These are phyloP conservation scores for Tetrahymena thermophila DNA, from an alignment of 73 alveolate genomes.

Conservation along the genomic window DNA sequence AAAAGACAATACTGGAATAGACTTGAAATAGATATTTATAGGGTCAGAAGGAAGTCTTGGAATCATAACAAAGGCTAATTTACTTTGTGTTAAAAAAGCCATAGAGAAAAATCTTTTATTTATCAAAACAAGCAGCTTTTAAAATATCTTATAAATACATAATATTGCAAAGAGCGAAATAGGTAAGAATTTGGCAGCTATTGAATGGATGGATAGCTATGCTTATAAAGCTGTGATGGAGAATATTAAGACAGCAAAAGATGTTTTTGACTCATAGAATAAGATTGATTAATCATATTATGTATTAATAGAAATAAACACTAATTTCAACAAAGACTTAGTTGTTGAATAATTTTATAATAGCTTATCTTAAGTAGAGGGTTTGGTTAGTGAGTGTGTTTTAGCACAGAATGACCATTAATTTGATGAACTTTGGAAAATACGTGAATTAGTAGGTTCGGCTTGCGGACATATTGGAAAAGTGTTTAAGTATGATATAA, in stretches of 20 bases:
- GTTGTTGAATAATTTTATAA: neutral
- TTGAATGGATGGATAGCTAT: neutral
- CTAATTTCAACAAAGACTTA: neutral
- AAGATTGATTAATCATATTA: neutral
- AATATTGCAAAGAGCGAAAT: neutral
- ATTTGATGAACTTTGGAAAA: conserved; percentile 10
- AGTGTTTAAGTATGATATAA: conserved; percentile 24
- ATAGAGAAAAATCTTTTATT: conserved; percentile 9
- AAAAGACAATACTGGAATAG: conserved; percentile 82
- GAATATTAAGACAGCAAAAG: neutral
- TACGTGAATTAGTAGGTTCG: conserved; percentile 19
- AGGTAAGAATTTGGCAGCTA: neutral
- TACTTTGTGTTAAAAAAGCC: conserved; percentile 65
- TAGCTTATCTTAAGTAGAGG: neutral
- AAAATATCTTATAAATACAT: neutral
- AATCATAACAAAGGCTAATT: conserved; percentile 67
- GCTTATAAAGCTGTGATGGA: neutral
- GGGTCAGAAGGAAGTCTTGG: conserved; percentile 94
- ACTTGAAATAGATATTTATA: conserved; percentile 72
- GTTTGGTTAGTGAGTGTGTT: neutral
- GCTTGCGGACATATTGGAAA: conserved; percentile 20
- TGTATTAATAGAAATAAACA: neutral
- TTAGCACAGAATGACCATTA: neutral
- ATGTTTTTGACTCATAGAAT: neutral
- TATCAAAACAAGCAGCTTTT: conserved; percentile 1